Evolutionary conservation across 768 basidiomycete genomes (phyloP), one percentile per base, ranked within the genome.

Genomic region (Candolleomyces efflorescens): DNA sequence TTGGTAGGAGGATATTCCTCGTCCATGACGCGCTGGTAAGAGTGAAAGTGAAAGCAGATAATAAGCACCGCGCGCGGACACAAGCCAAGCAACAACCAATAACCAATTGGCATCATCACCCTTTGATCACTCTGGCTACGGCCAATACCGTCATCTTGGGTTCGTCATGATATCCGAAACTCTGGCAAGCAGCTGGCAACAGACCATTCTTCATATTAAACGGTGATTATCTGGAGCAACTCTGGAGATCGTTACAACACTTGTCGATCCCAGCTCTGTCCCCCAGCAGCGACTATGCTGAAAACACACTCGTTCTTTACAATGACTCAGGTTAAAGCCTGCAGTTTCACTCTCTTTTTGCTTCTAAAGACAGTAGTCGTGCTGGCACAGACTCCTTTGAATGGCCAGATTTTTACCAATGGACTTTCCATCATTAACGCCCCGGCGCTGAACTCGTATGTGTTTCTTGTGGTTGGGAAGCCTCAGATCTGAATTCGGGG

Each of bases 391-490:
- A 54, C 62, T 11, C 27, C 62, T 15, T 56, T 66, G 10, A 73
- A 73, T 56, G 71, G 72, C 5, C 72, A 71, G 60, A 65, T 59
- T 5, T 69, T 66, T 63, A 76, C 73, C 18, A 63, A 69, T 24
- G 75, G 73, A 1, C 67, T 76, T n/a, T 64, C 73, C 9, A 74
- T 76, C 57, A 67, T 73, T 44, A 67, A 74, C 54, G 61, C 69
- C 1, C 75, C 75, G 3, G 58, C 61, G 58, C 66, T 71, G 38
- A 60, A 65, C 13, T 73, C 71, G 74, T 73, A 60, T 39, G 65
- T 55, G 23, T n/a, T 4, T 32, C 32, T 23, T 3, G 24, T 53
- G 44, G 22, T 27, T 17, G 7, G 44, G 49, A 26, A 36, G 17
- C 27, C 13, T 18, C 18, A 51, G 49, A 51, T 17, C 32, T 52